A percentile compares a stretch with the other conserved stretches of the same genome.
phyloP scores from a whole-genome alignment of 306 rosid species.

The Styphnolobium japonicum region DNA sequence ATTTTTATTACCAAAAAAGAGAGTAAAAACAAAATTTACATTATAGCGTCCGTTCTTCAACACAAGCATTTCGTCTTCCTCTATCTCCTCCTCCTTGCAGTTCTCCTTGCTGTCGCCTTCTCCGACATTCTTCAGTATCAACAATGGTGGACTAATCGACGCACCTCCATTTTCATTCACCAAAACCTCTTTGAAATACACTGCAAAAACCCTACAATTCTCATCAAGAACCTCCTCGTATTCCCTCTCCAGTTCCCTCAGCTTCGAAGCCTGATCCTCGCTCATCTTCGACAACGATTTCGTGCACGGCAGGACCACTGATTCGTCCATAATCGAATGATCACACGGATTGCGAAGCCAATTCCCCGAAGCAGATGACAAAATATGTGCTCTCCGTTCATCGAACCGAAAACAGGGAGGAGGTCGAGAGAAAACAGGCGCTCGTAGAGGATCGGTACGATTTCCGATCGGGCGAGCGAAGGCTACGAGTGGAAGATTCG shows the following conservation, averaged over 20 bases:
- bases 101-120: conserved; percentile 11
- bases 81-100: conserved; percentile 6
- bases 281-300: conserved; percentile 72
- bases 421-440: conserved; percentile 66
- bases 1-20: no score
- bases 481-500: conserved; percentile 49
- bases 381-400: conserved; percentile 50
- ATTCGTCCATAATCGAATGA: conserved; percentile 33
- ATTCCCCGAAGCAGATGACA: conserved; percentile 18
- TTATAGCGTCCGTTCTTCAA: conserved; percentile 75
- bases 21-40: conserved; percentile 49
- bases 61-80: conserved; percentile 26
- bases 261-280: conserved; percentile 51
- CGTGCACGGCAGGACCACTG: conserved; percentile 38
- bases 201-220: conserved; percentile 60
- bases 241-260: conserved; percentile 66
- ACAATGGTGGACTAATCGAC: conserved; percentile 38
- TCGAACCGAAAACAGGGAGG: conserved; percentile 60
- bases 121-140: conserved; percentile 24
- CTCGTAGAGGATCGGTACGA: conserved; percentile 65
- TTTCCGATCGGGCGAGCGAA: conserved; percentile 59
- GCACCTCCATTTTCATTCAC: conserved; percentile 22
- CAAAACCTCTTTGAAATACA: conserved; percentile 55
- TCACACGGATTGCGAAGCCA: conserved; percentile 1
- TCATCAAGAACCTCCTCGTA: conserved; percentile 62